Percentiles rank a stretch among this genome's conserved stretches.
phyloP scores from a whole-genome alignment of 805 yeast genomes.

The Cyberlindnera samutprakarnensis region DNA sequence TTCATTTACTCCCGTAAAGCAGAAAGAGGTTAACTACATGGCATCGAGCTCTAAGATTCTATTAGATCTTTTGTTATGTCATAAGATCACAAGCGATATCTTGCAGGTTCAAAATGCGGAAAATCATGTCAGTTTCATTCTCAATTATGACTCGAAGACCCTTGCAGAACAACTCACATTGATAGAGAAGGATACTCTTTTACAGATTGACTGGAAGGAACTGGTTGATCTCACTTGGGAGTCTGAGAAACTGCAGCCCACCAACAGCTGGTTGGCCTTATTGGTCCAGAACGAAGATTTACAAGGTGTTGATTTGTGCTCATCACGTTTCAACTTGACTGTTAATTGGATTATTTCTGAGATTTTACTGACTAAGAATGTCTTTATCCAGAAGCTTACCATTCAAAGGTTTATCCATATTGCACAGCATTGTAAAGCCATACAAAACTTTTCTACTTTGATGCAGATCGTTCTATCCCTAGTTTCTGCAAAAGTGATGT shows the following conservation, averaged over 20 bases:
- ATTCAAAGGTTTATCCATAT: conserved; percentile 84
- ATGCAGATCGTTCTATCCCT: conserved; percentile 84
- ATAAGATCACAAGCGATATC: conserved; percentile 16
- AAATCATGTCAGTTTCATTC: conserved; percentile 74
- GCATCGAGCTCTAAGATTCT: conserved; percentile 26
- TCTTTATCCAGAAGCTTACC: conserved; percentile 54
- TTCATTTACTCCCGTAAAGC: conserved; percentile 27
- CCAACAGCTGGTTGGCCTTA: conserved; percentile 77
- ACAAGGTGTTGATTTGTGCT: conserved; percentile 77
- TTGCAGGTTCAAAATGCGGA: conserved; percentile 25
- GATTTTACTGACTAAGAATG: conserved; percentile 58
- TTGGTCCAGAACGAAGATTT: conserved; percentile 47
- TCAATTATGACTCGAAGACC: conserved; percentile 58
- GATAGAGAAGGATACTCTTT: conserved; percentile 76
- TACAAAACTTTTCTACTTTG: conserved; percentile 81
- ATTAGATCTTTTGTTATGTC: conserved; percentile 30
- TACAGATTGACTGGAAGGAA: conserved; percentile 90
- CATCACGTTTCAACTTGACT: conserved; percentile 79
- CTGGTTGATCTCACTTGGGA: conserved; percentile 72
- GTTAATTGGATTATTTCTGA: conserved; percentile 92
- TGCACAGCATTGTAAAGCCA: conserved; percentile 61
- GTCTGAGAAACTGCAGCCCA: conserved; percentile 49
- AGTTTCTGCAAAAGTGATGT: conserved; percentile 54
- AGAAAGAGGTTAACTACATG: conserved; percentile 16
- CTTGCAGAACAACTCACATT: conserved; percentile 79